phyloP scores from a whole-genome alignment of 176 grass and related monocot genomes.

The Triticum urartu region DNA sequence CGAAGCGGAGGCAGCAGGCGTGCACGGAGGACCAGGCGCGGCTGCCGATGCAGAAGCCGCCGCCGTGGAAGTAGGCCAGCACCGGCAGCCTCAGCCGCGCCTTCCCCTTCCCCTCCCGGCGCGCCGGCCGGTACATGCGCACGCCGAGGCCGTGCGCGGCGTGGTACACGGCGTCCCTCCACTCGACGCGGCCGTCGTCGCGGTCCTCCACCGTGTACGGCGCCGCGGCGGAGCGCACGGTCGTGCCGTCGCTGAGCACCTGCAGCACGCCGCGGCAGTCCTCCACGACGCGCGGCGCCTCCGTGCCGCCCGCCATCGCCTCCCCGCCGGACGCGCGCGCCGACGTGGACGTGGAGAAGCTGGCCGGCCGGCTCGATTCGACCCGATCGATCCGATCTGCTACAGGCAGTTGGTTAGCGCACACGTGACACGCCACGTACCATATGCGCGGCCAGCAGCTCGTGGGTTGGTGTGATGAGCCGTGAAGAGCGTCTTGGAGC shows the following conservation, averaged over 20 bases:
- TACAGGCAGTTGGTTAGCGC: too few species aligned
- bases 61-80: conserved; percentile 43
- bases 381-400: background rate
- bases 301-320: background rate
- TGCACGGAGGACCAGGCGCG: conserved; percentile 40
- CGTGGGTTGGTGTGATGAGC: background rate
- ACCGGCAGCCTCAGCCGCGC: conserved; percentile 19
- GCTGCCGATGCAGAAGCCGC: conserved; percentile 57
- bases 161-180: conserved; percentile 42
- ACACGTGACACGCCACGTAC: background rate
- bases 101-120: background rate
- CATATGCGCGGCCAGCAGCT: background rate
- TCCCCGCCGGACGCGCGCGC: background rate
- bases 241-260: conserved; percentile 22
- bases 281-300: background rate
- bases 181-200: conserved; percentile 49
- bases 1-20: conserved; percentile 46
- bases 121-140: conserved; percentile 15
- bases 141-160: background rate
- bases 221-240: conserved; percentile 8
- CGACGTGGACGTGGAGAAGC: background rate
- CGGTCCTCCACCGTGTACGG: background rate
- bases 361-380: background rate
- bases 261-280: conserved; percentile 26
- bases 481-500: background rate